Evolutionary conservation across 768 basidiomycete genomes (phyloP).

Genomic region (Suillus subluteus): DNA sequence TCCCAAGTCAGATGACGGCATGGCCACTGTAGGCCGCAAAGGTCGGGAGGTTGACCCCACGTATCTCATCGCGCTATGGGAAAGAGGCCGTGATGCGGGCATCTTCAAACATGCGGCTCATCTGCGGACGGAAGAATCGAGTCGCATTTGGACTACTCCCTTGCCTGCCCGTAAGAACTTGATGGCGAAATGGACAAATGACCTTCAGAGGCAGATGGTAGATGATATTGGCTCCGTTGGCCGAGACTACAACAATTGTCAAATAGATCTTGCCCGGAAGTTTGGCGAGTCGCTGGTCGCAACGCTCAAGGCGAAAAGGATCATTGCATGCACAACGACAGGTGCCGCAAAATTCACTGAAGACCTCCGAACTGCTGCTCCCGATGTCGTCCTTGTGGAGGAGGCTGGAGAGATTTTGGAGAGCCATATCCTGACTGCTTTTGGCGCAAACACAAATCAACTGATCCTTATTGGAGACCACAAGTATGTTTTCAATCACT

Average conservation of each 20-base stretch:
- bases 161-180: slow-evolving; percentile 25
- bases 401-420: slow-evolving; percentile 71
- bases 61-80: slow-evolving; percentile 52
- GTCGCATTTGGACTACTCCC: slow-evolving; percentile 40
- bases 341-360: slow-evolving; percentile 59
- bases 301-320: slow-evolving; percentile 45
- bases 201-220: slow-evolving; percentile 38
- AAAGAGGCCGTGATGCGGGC: slow-evolving; percentile 43
- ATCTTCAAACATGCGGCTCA: slow-evolving; percentile 31
- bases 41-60: slow-evolving; percentile 36
- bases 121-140: slow-evolving; percentile 19
- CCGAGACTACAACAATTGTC: slow-evolving; percentile 41
- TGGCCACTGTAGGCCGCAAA: slow-evolving; percentile 41
- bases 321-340: slow-evolving; percentile 67
- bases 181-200: slow-evolving; percentile 34
- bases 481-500: slow-evolving; percentile 45
- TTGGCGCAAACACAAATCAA: slow-evolving; percentile 47
- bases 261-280: slow-evolving; percentile 35
- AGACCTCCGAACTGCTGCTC: slow-evolving; percentile 45
- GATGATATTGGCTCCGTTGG: slow-evolving; percentile 30
- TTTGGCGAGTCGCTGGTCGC: slow-evolving; percentile 34
- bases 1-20: slow-evolving; percentile 42
- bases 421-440: slow-evolving; percentile 59
- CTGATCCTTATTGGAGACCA: slow-evolving; percentile 68
- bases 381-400: slow-evolving; percentile 59